A percentile compares a stretch with the other conserved stretches of the same genome.
Evolutionary conservation across 2,329 filamentous ascomycete genomes (phyloP).

Genomic region (Neurospora sp.): DNA sequence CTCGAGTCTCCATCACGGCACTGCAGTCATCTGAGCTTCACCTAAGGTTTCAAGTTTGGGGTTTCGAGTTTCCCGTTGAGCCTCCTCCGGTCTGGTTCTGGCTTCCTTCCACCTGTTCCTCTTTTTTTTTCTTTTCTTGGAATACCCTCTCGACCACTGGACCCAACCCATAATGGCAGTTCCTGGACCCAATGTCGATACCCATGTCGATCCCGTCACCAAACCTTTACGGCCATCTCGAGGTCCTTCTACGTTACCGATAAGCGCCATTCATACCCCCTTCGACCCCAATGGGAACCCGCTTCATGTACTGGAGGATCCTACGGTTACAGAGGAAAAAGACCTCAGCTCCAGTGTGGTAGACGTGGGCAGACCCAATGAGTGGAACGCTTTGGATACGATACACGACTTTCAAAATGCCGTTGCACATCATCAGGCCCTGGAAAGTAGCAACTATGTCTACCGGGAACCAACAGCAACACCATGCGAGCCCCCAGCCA

Average conservation of each 20-base stretch:
- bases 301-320: background rate
- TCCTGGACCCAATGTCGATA: background rate
- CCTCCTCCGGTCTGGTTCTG: background rate
- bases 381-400: slow-evolving; percentile 9
- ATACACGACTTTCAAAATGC: slow-evolving; percentile 4
- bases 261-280: background rate
- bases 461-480: background rate
- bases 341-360: background rate
- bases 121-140: background rate
- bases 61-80: background rate
- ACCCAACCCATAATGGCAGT: background rate
- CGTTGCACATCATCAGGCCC: slow-evolving; percentile 8
- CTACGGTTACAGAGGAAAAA: background rate
- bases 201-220: background rate
- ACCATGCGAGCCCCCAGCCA: background rate
- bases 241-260: background rate
- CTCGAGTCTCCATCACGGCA: background rate
- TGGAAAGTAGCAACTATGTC: slow-evolving; percentile 10
- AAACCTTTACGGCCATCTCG: background rate
- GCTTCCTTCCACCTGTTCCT: background rate
- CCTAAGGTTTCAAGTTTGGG: background rate
- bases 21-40: background rate
- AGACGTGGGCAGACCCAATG: background rate
- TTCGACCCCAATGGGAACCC: background rate
- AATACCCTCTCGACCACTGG: background rate